Conservation (phyloP, 2,329 filamentous ascomycete genomes). For the Colletotrichum sp. region DNA sequence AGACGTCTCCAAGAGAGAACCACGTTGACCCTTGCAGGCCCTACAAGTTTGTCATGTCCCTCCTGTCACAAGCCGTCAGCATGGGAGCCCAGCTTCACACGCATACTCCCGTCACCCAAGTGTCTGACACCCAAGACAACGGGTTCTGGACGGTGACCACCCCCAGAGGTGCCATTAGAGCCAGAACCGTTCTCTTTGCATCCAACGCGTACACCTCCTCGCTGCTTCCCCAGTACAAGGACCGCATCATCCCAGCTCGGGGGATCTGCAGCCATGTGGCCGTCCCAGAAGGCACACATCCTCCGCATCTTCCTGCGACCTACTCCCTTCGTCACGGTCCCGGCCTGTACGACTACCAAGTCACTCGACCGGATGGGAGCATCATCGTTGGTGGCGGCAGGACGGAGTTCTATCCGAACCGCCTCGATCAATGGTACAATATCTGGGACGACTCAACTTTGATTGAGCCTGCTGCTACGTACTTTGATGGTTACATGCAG, state of each 20-base stretch:
- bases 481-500: constrained; percentile 53
- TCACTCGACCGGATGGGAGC: constrained; percentile 47
- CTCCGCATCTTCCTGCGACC: constrained; percentile 25
- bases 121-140: constrained; percentile 20
- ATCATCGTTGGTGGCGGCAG: constrained; percentile 46
- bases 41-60: constrained; percentile 61
- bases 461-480: constrained; percentile 40
- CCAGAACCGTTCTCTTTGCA: constrained; percentile 64
- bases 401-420: constrained; percentile 11
- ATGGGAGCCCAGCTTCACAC: constrained; percentile 20
- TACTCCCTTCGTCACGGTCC: constrained; percentile 28
- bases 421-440: constrained; percentile 42
- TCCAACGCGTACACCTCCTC: constrained; percentile 72
- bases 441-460: constrained; percentile 44
- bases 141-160: constrained; percentile 42
- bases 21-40: constrained; percentile 32
- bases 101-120: constrained; percentile 19
- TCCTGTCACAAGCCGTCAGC: constrained; percentile 50
- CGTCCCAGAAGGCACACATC: constrained; percentile 21
- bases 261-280: constrained; percentile 43
- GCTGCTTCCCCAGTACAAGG: constrained; percentile 61
- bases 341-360: constrained; percentile 39
- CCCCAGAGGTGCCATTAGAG: constrained; percentile 55
- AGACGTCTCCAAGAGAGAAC: neutral
- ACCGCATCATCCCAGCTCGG: constrained; percentile 67